A percentile compares a stretch with the other conserved stretches of the same genome.
Evolutionary conservation across 176 grass and related monocot species (phyloP).

Genomic region (Paspalum vaginatum): DNA sequence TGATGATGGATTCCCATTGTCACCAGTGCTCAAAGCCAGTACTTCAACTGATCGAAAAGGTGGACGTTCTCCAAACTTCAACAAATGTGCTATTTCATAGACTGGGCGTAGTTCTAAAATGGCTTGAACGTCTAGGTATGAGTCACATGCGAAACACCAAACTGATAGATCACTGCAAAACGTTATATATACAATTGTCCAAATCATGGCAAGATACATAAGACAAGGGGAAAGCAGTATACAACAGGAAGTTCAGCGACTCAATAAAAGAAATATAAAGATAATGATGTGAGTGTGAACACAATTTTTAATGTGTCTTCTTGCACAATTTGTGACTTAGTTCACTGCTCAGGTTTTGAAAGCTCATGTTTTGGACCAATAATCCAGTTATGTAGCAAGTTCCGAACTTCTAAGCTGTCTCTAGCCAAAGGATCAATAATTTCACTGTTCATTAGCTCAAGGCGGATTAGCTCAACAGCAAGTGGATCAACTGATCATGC

Average conservation of each 20-base stretch:
- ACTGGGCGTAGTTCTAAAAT: conserved; percentile 70
- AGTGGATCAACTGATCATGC: not conserved
- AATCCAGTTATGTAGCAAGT: not conserved
- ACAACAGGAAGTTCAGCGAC: not conserved
- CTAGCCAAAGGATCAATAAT: conserved; percentile 14
- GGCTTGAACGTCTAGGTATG: conserved; percentile 90
- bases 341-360: not conserved
- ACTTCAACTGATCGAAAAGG: conserved; percentile 66
- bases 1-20: conserved; percentile 48
- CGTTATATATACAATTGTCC: conserved; percentile 20
- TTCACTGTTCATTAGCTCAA: not conserved
- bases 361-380: conserved; percentile 11
- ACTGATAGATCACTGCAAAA: conserved; percentile 85
- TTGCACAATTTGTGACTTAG: not conserved
- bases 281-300: not conserved
- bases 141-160: conserved; percentile 90
- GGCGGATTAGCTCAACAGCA: not conserved
- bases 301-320: not conserved
- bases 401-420: not conserved
- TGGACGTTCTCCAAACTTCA: conserved; percentile 83
- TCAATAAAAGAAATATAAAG: not conserved
- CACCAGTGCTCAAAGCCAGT: conserved; percentile 40
- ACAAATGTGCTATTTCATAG: conserved; percentile 86
- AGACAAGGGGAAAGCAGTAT: not conserved
- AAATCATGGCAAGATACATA: conserved; percentile 21